Conservation (phyloP, 192 early-diverging fungal species). For the Podila epicladia region DNA sequence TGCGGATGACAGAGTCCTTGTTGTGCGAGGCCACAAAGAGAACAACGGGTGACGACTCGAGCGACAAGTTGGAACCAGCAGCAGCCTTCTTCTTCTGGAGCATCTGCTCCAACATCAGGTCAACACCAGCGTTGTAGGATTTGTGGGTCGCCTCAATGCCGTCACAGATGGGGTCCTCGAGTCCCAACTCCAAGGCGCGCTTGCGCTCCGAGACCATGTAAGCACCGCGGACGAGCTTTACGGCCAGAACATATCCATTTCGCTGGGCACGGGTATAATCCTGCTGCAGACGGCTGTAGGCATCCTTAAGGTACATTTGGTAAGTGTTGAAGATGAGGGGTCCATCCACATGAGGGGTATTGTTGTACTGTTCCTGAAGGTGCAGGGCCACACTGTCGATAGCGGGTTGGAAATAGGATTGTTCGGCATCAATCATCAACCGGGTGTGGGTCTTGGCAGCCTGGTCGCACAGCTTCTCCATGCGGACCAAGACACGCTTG, state of each 20-base stretch:
- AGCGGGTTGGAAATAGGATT: conserved; percentile 92
- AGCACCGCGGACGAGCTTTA: conserved; percentile 78
- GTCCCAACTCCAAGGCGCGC: conserved; percentile 72
- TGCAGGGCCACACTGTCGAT: conserved; percentile 86
- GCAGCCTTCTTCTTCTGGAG: not conserved
- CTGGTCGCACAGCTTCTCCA: conserved; percentile 71
- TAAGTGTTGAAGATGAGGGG: conserved; percentile 93
- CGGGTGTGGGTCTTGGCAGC: conserved; percentile 72
- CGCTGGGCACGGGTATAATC: conserved; percentile 77
- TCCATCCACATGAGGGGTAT: conserved; percentile 27
- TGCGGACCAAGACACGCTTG: conserved; percentile 70
- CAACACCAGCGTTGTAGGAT: conserved; percentile 82
- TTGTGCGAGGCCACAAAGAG: conserved; percentile 95
- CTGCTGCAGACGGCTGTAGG: conserved; percentile 63
- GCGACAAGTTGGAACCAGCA: conserved; percentile 8
- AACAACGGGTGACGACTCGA: conserved; percentile 58
- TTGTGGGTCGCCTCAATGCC: conserved; percentile 82
- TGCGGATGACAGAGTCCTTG: conserved; percentile 72
- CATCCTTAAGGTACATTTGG: conserved; percentile 91
- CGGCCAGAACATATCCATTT: conserved; percentile 77
- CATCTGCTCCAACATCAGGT: conserved; percentile 72
- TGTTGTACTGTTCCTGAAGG: conserved; percentile 79
- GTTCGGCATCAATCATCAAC: conserved; percentile 94
- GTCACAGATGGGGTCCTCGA: conserved; percentile 84
- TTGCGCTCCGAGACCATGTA: conserved; percentile 65